Base-by-base conservation (phyloP, 192 early-diverging fungal genomes). In the Mortierella alpina region DNA sequence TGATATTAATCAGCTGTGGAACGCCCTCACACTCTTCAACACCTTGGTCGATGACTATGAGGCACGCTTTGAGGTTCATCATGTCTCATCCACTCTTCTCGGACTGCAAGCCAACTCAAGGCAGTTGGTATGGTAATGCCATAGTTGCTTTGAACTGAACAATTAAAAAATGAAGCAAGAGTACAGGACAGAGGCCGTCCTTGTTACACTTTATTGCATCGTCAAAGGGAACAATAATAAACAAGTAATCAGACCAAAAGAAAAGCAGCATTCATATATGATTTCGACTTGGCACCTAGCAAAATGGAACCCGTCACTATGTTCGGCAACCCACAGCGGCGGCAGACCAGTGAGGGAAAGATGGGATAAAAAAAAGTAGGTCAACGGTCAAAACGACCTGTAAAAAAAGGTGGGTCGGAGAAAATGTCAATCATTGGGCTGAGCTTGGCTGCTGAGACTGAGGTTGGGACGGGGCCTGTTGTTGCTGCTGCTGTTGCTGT, bases 1-100 rank as follows among this genome's bases (percentile, higher is more conserved):
- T 31, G 77, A 80, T 12, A 42, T 72, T 31, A 72, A 72, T 52
- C 77, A 80, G 42, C 66, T 80, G 23, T 80, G 77, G 77, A 80
- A 64, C 56, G 50, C 70, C 1, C 41, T 80, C 15, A 72, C 70
- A 9, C 61, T 80, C 10, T 80, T 80, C 54, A 80, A 72, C 17
- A 72, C 70, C 46, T 15, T 68, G 41, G 70, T 80, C 7, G 70
- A 72, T 39, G 77, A 72, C 6, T 59, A 10, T 17, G 77, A 80
- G 31, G 71, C 70, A 1, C 63, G 77, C 8, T 72, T 80, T 20
- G 77, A 80, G 49, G 65, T 80, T 17, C 68, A 49, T 0, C 62
- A 72, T 44, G 65, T 71, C 9, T 67, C 77, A 11, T 72, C 69
- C 15, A 80, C 77, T 0, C 41, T 80, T 14, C 46, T 80, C 22